Evolutionary conservation across 2,329 filamentous ascomycete species (phyloP), one percentile per base, ranked within the genome.

Genomic region (Penicillium sp.): DNA sequence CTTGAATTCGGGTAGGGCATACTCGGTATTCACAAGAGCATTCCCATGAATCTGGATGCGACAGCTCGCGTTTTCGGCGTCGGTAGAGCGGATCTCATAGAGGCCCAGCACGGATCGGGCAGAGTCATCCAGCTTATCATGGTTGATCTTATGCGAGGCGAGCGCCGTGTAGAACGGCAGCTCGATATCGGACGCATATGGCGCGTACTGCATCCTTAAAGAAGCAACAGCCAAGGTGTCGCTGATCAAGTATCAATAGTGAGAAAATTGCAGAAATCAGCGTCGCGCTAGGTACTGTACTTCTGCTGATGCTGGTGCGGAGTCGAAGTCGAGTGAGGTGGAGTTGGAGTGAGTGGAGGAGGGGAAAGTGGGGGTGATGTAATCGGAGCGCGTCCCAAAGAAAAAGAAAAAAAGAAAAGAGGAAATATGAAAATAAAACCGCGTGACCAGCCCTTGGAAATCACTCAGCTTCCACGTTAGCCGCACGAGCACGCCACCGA

Each of bases 111-210:
- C 84, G 61, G 89, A 88, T 47, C 94, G 90, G 25, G 92, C 90
- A 10, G 93, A 96, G 76, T 96, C 94, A 79, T 97, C 91, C 54
- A 99, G 90, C 79, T 93, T 96, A 80, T 97, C 95, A 84, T 96
- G 89, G 75, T 98, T 92, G 74, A 99, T 92, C 79, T 99, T 99
- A 66, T 90, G 90, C 5, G 89, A 87, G 60, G 96, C 95, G n/a
- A 99, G 86, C 5, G 92, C 89, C 48, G 91, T 90, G 75, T 97
- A 99, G 78, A 99, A 99, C 47, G 92, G 91, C 45, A 98, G 84
- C 75, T 99, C 95, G 72, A 98, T 92, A 78, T 97, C 92, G 51
- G 94, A 96, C 42, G 89, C 86, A 82, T 96, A 98, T 0, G 94
- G 89, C 61, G 92, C 91, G 77, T 93, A 99, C 80, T 89, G 86